Evolutionary conservation across 805 yeast genomes (phyloP), one percentile per base, ranked within the genome.

Genomic region (Suhomyces sp.): DNA sequence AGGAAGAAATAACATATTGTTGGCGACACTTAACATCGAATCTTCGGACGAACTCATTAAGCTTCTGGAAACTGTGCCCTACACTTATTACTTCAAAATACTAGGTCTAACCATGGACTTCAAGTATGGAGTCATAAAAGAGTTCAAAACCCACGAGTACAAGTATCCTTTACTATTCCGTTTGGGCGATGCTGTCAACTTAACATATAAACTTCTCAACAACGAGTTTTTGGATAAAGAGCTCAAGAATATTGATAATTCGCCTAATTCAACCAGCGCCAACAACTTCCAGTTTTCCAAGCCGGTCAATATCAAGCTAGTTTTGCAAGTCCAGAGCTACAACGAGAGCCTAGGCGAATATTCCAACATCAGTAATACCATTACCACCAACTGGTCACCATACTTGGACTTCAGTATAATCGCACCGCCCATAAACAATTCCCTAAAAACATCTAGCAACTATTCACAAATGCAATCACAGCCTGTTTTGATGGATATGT

Each of bases 1-100:
- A 4, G 80, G 82, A 7, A 66, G 77, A 43, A 69, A 72, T 55
- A 73, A 75, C 50, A 59, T 73, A 2, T 57, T 81, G 1, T 60
- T 81, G n/a, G 74, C 82, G 1, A 76, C 81, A 0, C 61, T 81
- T 44, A 80, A 76, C 49, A 62, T 81, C 9, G 83, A 79, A 52
- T 66, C 76, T 2, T 72, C 83, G 0, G 78, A 76, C 2, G 75
- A 65, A 31, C 62, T 80, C 13, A 62, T 59, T 41, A 56, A 44
- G 24, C 19, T 39, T 9, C 44, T 46, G 54, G 35, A 20, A n/a
- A 56, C 45, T 19, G 35, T 40, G 21, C 51, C 47, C 19, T 50
- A 56, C 10, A 47, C 44, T 21, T 63, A 60, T 52, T 48, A 31
- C 41, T 63, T 66, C 50, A 57, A 60, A 33, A 65, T 71, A 17